Base-by-base conservation (phyloP, 768 basidiomycete genomes). In the Pisolithus orientalis region DNA sequence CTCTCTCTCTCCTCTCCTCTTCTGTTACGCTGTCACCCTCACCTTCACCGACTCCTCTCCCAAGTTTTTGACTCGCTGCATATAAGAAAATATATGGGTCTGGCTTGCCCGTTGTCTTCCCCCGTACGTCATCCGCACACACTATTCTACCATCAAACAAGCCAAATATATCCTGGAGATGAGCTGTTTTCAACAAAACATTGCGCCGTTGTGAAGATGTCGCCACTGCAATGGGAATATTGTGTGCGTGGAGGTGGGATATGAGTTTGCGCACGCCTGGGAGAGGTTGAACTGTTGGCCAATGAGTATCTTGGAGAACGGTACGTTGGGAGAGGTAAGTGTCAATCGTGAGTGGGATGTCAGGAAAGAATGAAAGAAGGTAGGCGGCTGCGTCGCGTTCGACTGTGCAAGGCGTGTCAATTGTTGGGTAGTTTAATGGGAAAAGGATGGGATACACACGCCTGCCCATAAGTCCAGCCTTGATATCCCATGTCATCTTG, bases 381-480 rank as follows among this genome's bases (percentile, higher is more conserved):
- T 89, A 76, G n/a, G 72, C 67, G 3, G 80, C 79, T 2, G 86
- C 80, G 43, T 78, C 79, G 37, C 73, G 67, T 70, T 87, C 84
- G 53, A 85, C 91, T 88, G 56, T 44, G 42, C 25, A 5, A n/a
- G 38, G 14, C 6, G 29, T 32, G 31, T 38, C 21, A 7, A 13
- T 17, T 57, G 44, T 25, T 38, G 16, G 21, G 40, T 24, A 9
- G 17, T 27, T 11, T 27, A 24, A 11, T 44, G 27, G 34, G 10
- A 39, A 31, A n/a, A 16, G 25, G 28, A 40, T 27, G 43, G 24
- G 28, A 46, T 21, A 42, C 75, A 50, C 45, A 89, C 90, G 80
- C 74, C 86, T 88, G 50, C 90, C 90, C 90, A 92, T 93, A 52
- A 87, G 79, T 0, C 85, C 87, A n/a, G 87, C 83, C 63, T 92